These are phyloP conservation scores for Sphaerulina populicola DNA, from an alignment of 2,329 filamentous ascomycete species.

Conservation along the genomic window DNA sequence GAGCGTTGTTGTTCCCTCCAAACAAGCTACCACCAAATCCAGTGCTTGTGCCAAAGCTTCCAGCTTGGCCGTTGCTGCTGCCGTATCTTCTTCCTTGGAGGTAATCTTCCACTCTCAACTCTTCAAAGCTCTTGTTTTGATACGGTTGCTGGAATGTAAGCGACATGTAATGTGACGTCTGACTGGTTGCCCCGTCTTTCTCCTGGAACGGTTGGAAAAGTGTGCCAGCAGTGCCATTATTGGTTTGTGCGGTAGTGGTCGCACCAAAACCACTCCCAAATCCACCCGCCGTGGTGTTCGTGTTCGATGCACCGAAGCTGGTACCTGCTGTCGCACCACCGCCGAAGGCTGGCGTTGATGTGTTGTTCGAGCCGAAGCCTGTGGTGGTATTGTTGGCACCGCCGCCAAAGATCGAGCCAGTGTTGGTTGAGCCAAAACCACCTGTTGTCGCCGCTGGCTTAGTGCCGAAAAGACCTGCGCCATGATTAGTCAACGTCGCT, in stretches of 20 bases:
- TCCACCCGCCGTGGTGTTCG: slow-evolving; percentile 18
- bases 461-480: slow-evolving; percentile 31
- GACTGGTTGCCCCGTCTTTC: slow-evolving; percentile 57
- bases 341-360: slow-evolving; percentile 11
- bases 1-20: slow-evolving; percentile 29
- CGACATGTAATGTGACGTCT: slow-evolving; percentile 65
- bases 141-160: slow-evolving; percentile 72
- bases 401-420: slow-evolving; percentile 34
- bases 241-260: slow-evolving; percentile 43
- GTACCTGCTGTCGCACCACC: slow-evolving; percentile 7
- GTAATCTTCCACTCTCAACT: slow-evolving; percentile 66
- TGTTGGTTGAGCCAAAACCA: slow-evolving; percentile 42
- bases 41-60: slow-evolving; percentile 67
- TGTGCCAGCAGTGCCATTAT: slow-evolving; percentile 57
- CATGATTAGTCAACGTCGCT: slow-evolving; percentile 10
- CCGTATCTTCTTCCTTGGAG: slow-evolving; percentile 75
- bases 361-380: slow-evolving; percentile 26
- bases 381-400: slow-evolving; percentile 36
- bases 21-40: slow-evolving; percentile 39
- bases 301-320: slow-evolving; percentile 35
- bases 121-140: slow-evolving; percentile 80
- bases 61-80: slow-evolving; percentile 69
- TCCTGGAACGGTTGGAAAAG: slow-evolving; percentile 62
- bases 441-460: slow-evolving; percentile 37
- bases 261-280: slow-evolving; percentile 26